Percentiles rank a stretch among this genome's conserved stretches.
Evolutionary conservation across 805 yeast species (phyloP).

Genomic region (Blastobotrys muscicola): DNA sequence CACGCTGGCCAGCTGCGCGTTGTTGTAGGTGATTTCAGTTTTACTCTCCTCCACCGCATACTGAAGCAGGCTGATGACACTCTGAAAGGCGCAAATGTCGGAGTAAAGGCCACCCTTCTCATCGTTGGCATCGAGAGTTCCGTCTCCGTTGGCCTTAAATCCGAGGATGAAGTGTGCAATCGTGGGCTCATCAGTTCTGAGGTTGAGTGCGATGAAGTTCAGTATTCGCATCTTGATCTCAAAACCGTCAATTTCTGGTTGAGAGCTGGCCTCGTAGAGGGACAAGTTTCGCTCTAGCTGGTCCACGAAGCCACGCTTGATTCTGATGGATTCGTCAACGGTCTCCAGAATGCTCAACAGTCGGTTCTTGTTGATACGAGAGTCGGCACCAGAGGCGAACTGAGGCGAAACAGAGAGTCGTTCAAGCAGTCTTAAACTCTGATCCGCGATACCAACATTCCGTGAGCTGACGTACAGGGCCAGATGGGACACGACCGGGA

Average conservation of each 20-base stretch:
- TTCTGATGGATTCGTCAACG: slow-evolving; percentile 67
- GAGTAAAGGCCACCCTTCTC: slow-evolving; percentile 45
- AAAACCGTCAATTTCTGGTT: slow-evolving; percentile 25
- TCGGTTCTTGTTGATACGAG: slow-evolving; percentile 42
- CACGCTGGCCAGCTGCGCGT: slow-evolving; percentile 46
- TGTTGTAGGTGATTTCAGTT: slow-evolving; percentile 30
- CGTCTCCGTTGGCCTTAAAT: slow-evolving; percentile 44
- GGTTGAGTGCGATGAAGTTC: slow-evolving; percentile 43
- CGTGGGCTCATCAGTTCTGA: slow-evolving; percentile 37
- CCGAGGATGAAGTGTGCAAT: slow-evolving; percentile 75
- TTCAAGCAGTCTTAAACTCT: slow-evolving; percentile 44
- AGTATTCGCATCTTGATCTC: slow-evolving; percentile 49
- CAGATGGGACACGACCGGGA: slow-evolving; percentile 64
- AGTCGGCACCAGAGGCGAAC: slow-evolving; percentile 30
- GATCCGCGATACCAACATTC: slow-evolving; percentile 40
- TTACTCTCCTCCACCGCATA: slow-evolving; percentile 32
- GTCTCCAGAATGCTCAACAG: slow-evolving; percentile 63
- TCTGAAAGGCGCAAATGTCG: slow-evolving; percentile 44
- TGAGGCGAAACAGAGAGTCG: slow-evolving; percentile 41
- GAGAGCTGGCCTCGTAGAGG: slow-evolving; percentile 22
- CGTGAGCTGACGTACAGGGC: slow-evolving; percentile 64
- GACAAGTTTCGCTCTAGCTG: slow-evolving; percentile 43
- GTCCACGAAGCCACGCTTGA: slow-evolving; percentile 60
- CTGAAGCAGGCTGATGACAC: slow-evolving; percentile 42
- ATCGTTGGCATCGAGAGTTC: slow-evolving; percentile 38